Evolutionary conservation across 1,139 yeast genomes (phyloP).

Genomic region (Taiozyma sp.): DNA sequence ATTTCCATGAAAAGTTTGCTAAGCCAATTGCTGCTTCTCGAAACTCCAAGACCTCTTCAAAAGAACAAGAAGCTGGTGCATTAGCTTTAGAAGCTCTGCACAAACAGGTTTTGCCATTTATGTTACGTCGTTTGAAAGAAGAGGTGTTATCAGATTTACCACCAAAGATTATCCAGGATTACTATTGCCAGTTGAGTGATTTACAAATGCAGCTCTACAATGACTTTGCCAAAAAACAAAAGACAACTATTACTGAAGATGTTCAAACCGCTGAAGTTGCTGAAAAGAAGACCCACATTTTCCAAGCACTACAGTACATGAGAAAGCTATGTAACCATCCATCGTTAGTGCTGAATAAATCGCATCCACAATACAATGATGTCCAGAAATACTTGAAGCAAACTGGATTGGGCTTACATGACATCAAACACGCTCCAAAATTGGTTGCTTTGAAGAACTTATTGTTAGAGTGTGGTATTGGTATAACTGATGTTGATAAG

Average conservation of each 20-base stretch:
- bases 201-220: slow-evolving; percentile 82
- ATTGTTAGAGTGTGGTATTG: slow-evolving; percentile 92
- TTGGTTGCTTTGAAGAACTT: slow-evolving; percentile 76
- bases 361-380: slow-evolving; percentile 77
- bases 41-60: slow-evolving; percentile 84
- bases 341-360: slow-evolving; percentile 77
- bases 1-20: slow-evolving; percentile 92
- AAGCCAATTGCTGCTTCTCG: slow-evolving; percentile 96
- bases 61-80: slow-evolving; percentile 96
- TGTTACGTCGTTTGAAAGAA: slow-evolving; percentile 92
- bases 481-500: slow-evolving; percentile 47
- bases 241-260: slow-evolving; percentile 62
- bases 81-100: slow-evolving; percentile 93
- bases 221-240: slow-evolving; percentile 88
- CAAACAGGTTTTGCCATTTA: slow-evolving; percentile 93
- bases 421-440: slow-evolving; percentile 87
- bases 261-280: slow-evolving; percentile 38
- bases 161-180: slow-evolving; percentile 97
- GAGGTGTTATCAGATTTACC: slow-evolving; percentile 95
- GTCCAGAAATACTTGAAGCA: slow-evolving; percentile 54
- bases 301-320: slow-evolving; percentile 97
- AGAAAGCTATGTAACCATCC: slow-evolving; percentile 97
- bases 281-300: slow-evolving; percentile 79
- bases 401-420: slow-evolving; percentile 56
- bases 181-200: slow-evolving; percentile 92